These are phyloP conservation scores for Malus hybrid DNA, from an alignment of 331 rosid species.

Conservation along the genomic window DNA sequence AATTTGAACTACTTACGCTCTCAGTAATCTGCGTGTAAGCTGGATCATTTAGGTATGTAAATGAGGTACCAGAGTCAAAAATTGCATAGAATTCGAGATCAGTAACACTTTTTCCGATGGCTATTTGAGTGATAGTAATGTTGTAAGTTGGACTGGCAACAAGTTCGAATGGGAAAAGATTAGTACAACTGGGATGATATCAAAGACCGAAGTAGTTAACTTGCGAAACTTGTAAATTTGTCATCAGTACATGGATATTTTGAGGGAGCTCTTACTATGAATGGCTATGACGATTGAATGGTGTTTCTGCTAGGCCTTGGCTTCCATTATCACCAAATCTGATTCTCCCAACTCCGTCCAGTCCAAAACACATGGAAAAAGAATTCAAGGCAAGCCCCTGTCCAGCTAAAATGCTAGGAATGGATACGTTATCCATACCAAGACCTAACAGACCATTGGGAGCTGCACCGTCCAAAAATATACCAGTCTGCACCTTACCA, in stretches of 20 bases:
- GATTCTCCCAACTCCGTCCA: constrained; percentile 67
- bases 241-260: constrained; percentile 4
- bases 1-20: constrained; percentile 40
- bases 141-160: constrained; percentile 62
- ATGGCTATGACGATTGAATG: constrained; percentile 36
- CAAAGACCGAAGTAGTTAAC: background rate
- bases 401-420: constrained; percentile 81
- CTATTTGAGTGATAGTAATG: constrained; percentile 57
- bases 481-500: constrained; percentile 72
- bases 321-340: constrained; percentile 76
- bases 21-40: constrained; percentile 49
- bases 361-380: constrained; percentile 86
- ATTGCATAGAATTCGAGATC: constrained; percentile 53
- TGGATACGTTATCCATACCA: constrained; percentile 59
- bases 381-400: constrained; percentile 63
- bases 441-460: constrained; percentile 87
- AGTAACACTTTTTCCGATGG: constrained; percentile 30
- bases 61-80: constrained; percentile 87
- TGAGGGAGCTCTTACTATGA: constrained; percentile 40
- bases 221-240: background rate
- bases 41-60: constrained; percentile 67
- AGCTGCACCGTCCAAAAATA: constrained; percentile 58
- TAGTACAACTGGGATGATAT: constrained; percentile 13
- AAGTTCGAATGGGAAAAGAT: constrained; percentile 13
- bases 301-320: constrained; percentile 57